phyloP scores from a whole-genome alignment of 352 stramenopile genomes.

The Phytopythium helicoides region DNA sequence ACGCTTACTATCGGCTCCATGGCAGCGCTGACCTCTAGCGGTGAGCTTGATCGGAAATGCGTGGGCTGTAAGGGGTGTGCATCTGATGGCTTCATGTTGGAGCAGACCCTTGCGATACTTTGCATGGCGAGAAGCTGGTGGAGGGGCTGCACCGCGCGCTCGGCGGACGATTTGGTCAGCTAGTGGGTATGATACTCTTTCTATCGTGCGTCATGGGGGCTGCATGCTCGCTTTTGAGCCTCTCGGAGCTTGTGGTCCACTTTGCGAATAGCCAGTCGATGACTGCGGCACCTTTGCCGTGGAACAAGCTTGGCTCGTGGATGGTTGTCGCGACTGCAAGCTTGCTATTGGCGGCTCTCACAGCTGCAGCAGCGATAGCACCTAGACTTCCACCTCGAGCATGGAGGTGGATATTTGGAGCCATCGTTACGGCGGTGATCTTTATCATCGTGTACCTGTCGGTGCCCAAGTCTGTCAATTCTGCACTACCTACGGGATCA shows the following conservation, averaged over 20 bases:
- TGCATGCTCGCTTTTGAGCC: conserved; percentile 47
- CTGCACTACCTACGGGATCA: not conserved
- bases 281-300: conserved; percentile 15
- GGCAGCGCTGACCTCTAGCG: conserved; percentile 36
- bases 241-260: conserved; percentile 46
- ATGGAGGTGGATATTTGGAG: conserved; percentile 33
- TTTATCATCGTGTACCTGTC: conserved; percentile 37
- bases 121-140: conserved; percentile 22
- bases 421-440: conserved; percentile 29
- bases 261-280: conserved; percentile 15
- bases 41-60: conserved; percentile 4
- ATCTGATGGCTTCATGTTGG: no score
- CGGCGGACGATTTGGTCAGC: conserved; percentile 26
- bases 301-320: conserved; percentile 33
- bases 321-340: conserved; percentile 28
- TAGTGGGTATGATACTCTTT: conserved; percentile 37
- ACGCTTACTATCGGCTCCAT: conserved; percentile 49
- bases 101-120: no score
- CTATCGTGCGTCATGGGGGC: conserved; percentile 32
- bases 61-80: no score
- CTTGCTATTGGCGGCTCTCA: conserved; percentile 20
- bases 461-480: conserved; percentile 15
- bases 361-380: conserved; percentile 13
- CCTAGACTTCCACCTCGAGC: not conserved
- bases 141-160: conserved; percentile 20